Base-by-base conservation (phyloP, 345 rosid species). In the Populus ilicifolia region DNA sequence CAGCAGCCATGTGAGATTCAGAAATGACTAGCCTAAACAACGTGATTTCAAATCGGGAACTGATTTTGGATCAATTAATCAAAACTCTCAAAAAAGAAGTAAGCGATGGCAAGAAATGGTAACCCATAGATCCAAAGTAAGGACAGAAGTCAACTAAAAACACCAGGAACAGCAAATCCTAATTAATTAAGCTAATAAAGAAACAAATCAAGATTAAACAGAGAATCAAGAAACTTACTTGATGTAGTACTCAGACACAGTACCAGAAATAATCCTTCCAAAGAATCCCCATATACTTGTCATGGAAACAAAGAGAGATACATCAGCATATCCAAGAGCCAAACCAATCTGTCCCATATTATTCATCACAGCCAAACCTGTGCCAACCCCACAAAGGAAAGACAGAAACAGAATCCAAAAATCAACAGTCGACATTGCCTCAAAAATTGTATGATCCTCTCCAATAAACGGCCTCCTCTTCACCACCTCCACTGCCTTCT, bases 251-350 rank as follows among this genome's bases (percentile, higher is more conserved):
- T 96, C 99, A 1, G 99, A 96, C 12, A 89, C 88, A 0, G 90
- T 78, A 25, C 99, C 99, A 44, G 99, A 93, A 48, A 85, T 48
- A 73, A 96, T 93, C 33, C 99, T 84, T 1, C 99, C 99, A 29
- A 96, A 96, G 80, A 96, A 93, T 0, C 99, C 99, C 93, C 93
- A 93, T 59, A 96, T 92, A 50, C 99, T 96, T 0, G 88, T 90
- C 73, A 96, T 75, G 1, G 99, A 93, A 23, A 96, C 90, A 72
- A 96, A 96, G 0, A 93, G 88, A 0, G 99, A 93, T 25, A 93
- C 98, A 46, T 96, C 92, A 27, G 81, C 81, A 86, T 96, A 91
- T 30, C 99, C 99, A 75, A 93, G 93, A 1, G 99, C 91, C 78
- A 85, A 75, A 0, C 99, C 99, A 5, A 96, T 96, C 81, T 96